Evolutionary conservation across 2,329 filamentous ascomycete species (phyloP).

Genomic region (Purpureocillium lavendulum): DNA sequence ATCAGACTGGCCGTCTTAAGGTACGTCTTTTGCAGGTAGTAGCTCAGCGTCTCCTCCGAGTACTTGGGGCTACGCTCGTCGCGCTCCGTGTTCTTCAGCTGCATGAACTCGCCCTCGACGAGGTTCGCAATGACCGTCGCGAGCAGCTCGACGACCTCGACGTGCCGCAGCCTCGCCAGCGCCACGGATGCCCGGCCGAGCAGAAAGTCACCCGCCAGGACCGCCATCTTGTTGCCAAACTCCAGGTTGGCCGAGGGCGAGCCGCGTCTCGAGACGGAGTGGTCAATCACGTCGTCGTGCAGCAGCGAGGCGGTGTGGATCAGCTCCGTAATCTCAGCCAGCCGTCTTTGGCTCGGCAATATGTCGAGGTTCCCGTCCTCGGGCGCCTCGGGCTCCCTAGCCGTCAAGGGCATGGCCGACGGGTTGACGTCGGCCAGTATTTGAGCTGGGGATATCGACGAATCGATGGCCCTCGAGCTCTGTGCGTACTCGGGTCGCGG

Average conservation of each 20-base stretch:
- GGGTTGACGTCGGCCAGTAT: slow-evolving; percentile 79
- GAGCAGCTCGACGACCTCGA: slow-evolving; percentile 88
- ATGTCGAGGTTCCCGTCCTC: slow-evolving; percentile 51
- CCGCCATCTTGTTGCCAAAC: slow-evolving; percentile 99
- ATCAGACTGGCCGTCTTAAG: slow-evolving; percentile 94
- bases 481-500: slow-evolving; percentile 28
- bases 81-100: slow-evolving; percentile 88
- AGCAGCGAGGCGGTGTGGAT: slow-evolving; percentile 95
- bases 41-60: slow-evolving; percentile 81
- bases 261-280: slow-evolving; percentile 76
- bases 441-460: slow-evolving; percentile 43
- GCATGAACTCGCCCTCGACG: slow-evolving; percentile 99
- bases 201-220: slow-evolving; percentile 93
- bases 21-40: slow-evolving; percentile 98
- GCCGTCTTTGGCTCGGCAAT: slow-evolving; percentile 81
- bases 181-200: slow-evolving; percentile 90
- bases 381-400: slow-evolving; percentile 25
- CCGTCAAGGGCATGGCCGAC: slow-evolving; percentile 34
- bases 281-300: slow-evolving; percentile 97
- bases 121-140: slow-evolving; percentile 96
- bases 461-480: slow-evolving; percentile 39
- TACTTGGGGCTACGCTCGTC: slow-evolving; percentile 80
- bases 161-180: slow-evolving; percentile 79
- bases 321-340: slow-evolving; percentile 94
- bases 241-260: slow-evolving; percentile 84